Percentiles rank a stretch among this genome's conserved stretches.
Evolutionary conservation across 805 yeast genomes (phyloP).

Genomic region (Komagataella mondaviorum): DNA sequence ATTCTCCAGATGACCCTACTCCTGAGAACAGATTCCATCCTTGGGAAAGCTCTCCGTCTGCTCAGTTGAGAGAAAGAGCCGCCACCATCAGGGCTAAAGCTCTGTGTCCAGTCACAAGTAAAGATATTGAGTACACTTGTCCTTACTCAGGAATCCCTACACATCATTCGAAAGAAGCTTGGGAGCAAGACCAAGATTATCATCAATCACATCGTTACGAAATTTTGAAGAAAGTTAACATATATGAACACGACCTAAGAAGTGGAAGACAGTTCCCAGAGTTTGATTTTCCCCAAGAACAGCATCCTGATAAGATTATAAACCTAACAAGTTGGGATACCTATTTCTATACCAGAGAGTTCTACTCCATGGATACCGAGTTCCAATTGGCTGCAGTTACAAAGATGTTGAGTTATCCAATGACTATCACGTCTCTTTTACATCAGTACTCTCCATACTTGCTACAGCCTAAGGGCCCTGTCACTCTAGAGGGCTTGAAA

Average conservation of each 20-base stretch:
- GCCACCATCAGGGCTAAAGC: constrained; percentile 82
- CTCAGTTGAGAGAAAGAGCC: constrained; percentile 81
- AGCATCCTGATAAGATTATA: constrained; percentile 60
- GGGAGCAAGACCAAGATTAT: constrained; percentile 70
- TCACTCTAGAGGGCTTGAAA: constrained; percentile 85
- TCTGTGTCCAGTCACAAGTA: constrained; percentile 78
- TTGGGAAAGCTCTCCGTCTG: constrained; percentile 89
- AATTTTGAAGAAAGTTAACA: constrained; percentile 71
- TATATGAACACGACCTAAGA: constrained; percentile 89
- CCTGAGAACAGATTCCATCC: constrained; percentile 63
- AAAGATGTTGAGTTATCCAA: constrained; percentile 85
- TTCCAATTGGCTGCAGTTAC: constrained; percentile 93
- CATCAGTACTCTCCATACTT: constrained; percentile 81
- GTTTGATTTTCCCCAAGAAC: constrained; percentile 80
- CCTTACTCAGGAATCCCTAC: constrained; percentile 96
- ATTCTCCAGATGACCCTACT: constrained; percentile 55
- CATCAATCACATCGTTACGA: constrained; percentile 58
- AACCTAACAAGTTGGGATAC: constrained; percentile 86
- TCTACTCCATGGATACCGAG: constrained; percentile 93
- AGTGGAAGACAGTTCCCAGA: constrained; percentile 93
- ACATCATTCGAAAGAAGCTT: constrained; percentile 80
- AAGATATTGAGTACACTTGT: constrained; percentile 74
- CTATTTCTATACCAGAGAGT: constrained; percentile 83
- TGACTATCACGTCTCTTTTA: constrained; percentile 73
- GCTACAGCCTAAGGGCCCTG: constrained; percentile 71